Evolutionary conservation across 768 basidiomycete species (phyloP), one percentile per base, ranked within the genome.

Genomic region (Boletus reticulatus): DNA sequence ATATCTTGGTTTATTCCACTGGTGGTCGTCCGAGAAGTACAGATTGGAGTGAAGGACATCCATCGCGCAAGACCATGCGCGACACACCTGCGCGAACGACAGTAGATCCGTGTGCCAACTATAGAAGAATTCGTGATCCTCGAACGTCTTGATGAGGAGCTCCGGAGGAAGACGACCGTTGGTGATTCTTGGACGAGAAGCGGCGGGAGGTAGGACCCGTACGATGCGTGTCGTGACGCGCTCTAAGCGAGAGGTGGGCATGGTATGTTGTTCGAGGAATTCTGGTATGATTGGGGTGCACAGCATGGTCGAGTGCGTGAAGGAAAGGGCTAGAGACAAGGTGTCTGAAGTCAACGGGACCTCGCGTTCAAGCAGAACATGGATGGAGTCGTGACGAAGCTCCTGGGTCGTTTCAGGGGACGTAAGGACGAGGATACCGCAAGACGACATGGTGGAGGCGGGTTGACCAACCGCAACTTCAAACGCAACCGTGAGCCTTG

Each of bases 51-150:
- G 62, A 29, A 66, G 58, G 27, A 66, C 22, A 1, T 57, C 52
- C 60, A 66, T 64, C 27, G 65, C 65, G 31, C 65, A 66, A 16
- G 60, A 50, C 65, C 65, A 66, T 14, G 65, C 48, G 4, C 56
- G 60, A 22, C 65, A 66, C 4, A 64, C 65, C 13, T 64, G 65
- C 14, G 65, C 65, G n/a, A 67, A 66, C 0, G 65, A 67, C 2
- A 66, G 48, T 9, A 66, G 48, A 56, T 66, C 65, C 19, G 41
- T 19, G 22, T 59, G 58, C 65, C 65, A 67, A 14, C 50, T 67
- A 32, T 55, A 22, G 2, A 43, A 45, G 43, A 58, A 58, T 27
- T 67, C 62, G 22, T 19, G 19, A 34, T 67, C 65, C 9, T 51
- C 34, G 10, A 66, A 66, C n/a, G 43, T 60, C 10, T 59, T 59